Evolutionary conservation across 106 monocot species (phyloP).

Genomic region (Phalaenopsis equestris): DNA sequence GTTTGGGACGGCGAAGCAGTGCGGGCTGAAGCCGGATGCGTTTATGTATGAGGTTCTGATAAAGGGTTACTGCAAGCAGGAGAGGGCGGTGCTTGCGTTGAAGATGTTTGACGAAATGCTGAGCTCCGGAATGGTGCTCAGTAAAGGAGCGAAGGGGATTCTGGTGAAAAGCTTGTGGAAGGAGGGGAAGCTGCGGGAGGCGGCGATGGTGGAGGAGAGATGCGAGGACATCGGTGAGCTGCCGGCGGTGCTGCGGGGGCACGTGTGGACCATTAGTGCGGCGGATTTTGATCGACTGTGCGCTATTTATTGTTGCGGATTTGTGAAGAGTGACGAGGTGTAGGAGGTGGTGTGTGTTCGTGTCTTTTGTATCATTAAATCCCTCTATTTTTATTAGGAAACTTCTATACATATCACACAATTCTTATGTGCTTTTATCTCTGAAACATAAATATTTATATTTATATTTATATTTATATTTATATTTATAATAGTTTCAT

Average conservation of each 20-base stretch:
- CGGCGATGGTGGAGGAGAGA: constrained; percentile 69
- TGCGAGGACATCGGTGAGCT: constrained; percentile 43
- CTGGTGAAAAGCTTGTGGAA: constrained; percentile 90
- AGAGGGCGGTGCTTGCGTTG: constrained; percentile 57
- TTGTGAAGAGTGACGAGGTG: too few species aligned
- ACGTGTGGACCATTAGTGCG: constrained; percentile 77
- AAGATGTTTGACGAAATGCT: constrained; percentile 82
- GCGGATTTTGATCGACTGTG: constrained; percentile 41
- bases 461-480: too few species aligned
- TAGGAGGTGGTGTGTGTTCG: too few species aligned
- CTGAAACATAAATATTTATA: too few species aligned
- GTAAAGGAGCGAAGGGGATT: constrained; percentile 36
- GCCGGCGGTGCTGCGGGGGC: constrained; percentile 50
- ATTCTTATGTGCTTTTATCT: too few species aligned
- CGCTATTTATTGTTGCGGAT: constrained; percentile 54
- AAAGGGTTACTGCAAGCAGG: constrained; percentile 46
- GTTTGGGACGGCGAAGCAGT: constrained; percentile 61
- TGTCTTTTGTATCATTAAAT: too few species aligned
- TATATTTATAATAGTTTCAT: too few species aligned
- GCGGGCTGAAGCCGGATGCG: constrained; percentile 53
- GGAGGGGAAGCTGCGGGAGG: constrained; percentile 79
- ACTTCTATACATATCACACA: too few species aligned
- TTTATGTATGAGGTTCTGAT: constrained; percentile 60
- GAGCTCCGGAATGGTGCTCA: constrained; percentile 29
- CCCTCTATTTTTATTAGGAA: too few species aligned